Percentiles rank a stretch among this genome's conserved stretches.
Evolutionary conservation across 139 green algal species (phyloP).

Genomic region (Deuterostichococcus epilithicus): DNA sequence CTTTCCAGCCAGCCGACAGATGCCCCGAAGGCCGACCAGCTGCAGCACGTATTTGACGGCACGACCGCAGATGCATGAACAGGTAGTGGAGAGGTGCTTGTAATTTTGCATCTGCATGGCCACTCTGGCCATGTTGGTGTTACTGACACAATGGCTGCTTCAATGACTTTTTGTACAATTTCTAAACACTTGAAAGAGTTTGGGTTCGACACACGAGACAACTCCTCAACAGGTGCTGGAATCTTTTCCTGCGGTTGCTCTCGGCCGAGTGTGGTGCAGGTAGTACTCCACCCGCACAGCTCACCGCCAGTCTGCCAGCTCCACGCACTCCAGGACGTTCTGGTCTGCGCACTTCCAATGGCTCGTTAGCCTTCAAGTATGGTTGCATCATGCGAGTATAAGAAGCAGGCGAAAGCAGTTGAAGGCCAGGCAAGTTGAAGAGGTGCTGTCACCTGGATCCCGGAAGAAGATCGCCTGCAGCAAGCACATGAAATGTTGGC

Average conservation of each 20-base stretch:
- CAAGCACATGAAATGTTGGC: too few relatives aligned
- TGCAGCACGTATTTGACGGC: not conserved
- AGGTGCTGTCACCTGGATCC: slow-evolving; percentile 73
- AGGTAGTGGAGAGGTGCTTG: too few relatives aligned
- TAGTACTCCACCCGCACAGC: too few relatives aligned
- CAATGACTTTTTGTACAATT: not conserved
- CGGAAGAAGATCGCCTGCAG: slow-evolving; percentile 86
- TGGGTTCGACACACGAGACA: not conserved
- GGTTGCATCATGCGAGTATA: too few relatives aligned
- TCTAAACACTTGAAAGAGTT: not conserved
- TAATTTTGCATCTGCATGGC: too few relatives aligned
- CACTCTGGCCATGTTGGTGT: not conserved
- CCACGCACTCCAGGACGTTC: slow-evolving; percentile 16
- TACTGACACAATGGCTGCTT: not conserved
- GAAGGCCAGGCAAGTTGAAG: too few relatives aligned
- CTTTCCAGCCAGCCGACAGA: not conserved
- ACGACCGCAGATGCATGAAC: not conserved
- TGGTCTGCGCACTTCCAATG: too few relatives aligned
- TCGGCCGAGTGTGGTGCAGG: too few relatives aligned
- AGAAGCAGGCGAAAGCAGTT: too few relatives aligned
- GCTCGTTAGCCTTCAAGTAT: too few relatives aligned
- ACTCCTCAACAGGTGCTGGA: not conserved
- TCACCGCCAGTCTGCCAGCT: not conserved
- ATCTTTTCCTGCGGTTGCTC: too few relatives aligned
- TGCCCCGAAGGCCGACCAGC: not conserved